Conservation (phyloP, 345 rosid genomes). For the Gossypium turneri region DNA sequence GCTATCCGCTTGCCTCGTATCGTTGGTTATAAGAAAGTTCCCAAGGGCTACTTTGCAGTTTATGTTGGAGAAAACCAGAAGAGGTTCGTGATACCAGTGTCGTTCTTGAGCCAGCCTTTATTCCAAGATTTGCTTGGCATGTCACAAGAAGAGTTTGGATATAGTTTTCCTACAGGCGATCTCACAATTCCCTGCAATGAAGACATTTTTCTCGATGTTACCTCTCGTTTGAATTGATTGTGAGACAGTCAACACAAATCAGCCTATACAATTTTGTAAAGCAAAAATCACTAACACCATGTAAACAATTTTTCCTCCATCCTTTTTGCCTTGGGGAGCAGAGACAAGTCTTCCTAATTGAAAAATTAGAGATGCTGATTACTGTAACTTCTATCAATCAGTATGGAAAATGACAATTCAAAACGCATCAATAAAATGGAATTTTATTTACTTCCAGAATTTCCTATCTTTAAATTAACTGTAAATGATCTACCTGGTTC, state of each 20-base stretch:
- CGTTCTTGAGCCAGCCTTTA: constrained; percentile 26
- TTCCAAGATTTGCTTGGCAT: constrained; percentile 25
- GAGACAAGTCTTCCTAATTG: background rate
- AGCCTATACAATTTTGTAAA: constrained; percentile 13
- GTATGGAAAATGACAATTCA: background rate
- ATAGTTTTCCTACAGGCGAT: constrained; percentile 37
- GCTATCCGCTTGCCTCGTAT: constrained; percentile 14
- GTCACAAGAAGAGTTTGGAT: constrained; percentile 41
- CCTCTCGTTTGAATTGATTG: constrained; percentile 18
- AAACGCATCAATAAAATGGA: background rate
- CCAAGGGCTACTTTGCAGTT: constrained; percentile 25
- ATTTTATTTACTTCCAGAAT: background rate
- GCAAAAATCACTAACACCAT: background rate
- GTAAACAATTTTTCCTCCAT: background rate
- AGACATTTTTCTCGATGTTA: constrained; percentile 29
- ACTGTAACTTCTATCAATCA: constrained; percentile 3
- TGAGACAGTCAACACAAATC: background rate
- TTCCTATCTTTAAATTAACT: background rate
- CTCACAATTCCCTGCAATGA: constrained; percentile 40
- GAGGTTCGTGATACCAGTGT: constrained; percentile 25
- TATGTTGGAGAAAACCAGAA: constrained; percentile 28
- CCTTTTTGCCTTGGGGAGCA: background rate
- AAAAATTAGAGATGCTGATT: background rate
- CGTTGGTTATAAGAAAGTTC: constrained; percentile 22
- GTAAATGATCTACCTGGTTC: background rate